Evolutionary conservation across 108 stramenopile genomes (phyloP).

Genomic region (Skeletonema tropicum): DNA sequence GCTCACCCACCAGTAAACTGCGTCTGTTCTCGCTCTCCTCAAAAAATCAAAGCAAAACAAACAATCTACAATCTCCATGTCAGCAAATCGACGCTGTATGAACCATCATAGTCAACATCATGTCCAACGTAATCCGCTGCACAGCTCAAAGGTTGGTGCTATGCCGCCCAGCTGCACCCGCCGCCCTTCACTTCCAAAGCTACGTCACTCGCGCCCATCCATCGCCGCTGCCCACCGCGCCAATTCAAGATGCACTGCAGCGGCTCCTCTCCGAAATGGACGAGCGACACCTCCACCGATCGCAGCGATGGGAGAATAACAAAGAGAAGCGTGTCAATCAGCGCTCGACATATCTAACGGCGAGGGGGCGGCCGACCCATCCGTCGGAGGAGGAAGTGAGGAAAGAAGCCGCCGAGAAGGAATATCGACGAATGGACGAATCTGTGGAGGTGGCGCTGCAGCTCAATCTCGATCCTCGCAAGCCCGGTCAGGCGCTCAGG

Average conservation of each 20-base stretch:
- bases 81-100: too few relatives aligned
- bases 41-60: too few relatives aligned
- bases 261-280: constrained; percentile 58
- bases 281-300: constrained; percentile 48
- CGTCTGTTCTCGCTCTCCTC: too few relatives aligned
- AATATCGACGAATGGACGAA: constrained; percentile 77
- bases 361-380: constrained; percentile 13
- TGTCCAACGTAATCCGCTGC: constrained; percentile 2
- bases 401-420: constrained; percentile 14
- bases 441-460: constrained; percentile 89
- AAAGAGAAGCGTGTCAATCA: constrained; percentile 42
- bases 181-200: not conserved
- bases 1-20: too few relatives aligned
- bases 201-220: constrained; percentile 66
- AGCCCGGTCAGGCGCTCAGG: constrained; percentile 91
- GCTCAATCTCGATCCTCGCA: constrained; percentile 93
- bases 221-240: constrained; percentile 40
- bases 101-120: not conserved
- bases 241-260: constrained; percentile 55
- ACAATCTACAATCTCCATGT: too few relatives aligned
- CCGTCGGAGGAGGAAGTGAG: constrained; percentile 22
- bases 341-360: constrained; percentile 37
- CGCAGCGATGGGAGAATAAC: constrained; percentile 50
- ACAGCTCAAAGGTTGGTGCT: not conserved
- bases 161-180: not conserved